These are phyloP conservation scores for Stipa capillata DNA, from an alignment of 176 grass and related monocot genomes.

Conservation along the genomic window DNA sequence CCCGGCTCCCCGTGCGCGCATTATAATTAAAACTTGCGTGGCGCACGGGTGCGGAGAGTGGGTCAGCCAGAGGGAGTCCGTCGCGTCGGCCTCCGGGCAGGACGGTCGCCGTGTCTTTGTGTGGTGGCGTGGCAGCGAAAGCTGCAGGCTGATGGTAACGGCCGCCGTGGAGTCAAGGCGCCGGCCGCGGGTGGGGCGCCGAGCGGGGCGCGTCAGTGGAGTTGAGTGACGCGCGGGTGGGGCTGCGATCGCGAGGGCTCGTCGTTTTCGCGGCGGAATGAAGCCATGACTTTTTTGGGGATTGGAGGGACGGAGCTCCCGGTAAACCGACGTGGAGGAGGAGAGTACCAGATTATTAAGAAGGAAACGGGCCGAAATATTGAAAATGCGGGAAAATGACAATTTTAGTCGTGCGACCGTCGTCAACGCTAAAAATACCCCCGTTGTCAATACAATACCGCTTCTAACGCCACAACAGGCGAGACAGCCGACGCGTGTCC, in stretches of 20 bases:
- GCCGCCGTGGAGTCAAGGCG: constrained; percentile 30
- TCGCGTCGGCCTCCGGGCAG: not conserved
- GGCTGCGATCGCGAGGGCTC: not conserved
- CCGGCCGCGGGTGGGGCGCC: not conserved
- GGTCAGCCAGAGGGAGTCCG: not conserved
- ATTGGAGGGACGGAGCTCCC: not conserved
- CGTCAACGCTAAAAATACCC: too few relatives aligned
- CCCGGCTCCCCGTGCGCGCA: too few relatives aligned
- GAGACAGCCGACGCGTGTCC: too few relatives aligned
- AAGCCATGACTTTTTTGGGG: not conserved
- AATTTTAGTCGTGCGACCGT: too few relatives aligned
- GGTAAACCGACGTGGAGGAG: not conserved
- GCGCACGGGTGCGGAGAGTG: not conserved
- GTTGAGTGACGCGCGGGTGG: constrained; percentile 21
- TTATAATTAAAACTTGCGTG: not conserved
- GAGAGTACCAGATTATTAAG: too few relatives aligned
- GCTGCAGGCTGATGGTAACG: constrained; percentile 19
- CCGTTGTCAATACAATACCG: too few relatives aligned
- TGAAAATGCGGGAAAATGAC: too few relatives aligned
- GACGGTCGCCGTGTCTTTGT: not conserved
- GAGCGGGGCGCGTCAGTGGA: not conserved
- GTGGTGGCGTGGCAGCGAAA: not conserved
- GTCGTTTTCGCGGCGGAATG: not conserved
- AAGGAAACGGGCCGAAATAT: too few relatives aligned
- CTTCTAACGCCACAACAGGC: too few relatives aligned